Evolutionary conservation across 2,329 filamentous ascomycete species (phyloP), one percentile per base, ranked within the genome.

Genomic region (Pyrenochaeta sp.): DNA sequence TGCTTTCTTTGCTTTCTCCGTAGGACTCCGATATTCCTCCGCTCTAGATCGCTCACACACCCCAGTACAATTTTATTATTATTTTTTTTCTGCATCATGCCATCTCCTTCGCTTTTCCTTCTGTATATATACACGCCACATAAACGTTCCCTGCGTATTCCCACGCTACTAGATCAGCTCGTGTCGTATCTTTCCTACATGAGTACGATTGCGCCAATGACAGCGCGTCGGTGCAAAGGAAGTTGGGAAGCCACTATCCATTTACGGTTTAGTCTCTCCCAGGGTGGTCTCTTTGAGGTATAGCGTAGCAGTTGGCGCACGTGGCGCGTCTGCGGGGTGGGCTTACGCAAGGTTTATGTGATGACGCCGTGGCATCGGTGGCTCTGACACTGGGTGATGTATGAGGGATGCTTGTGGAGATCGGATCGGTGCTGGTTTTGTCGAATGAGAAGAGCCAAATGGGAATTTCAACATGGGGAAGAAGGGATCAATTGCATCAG

Each of bases 151-250:
- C 18, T 21, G n/a, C 37, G 6, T 40, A 4, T 40, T 15, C 21
- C 37, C 37, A 12, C 21, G 9, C 9, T 27, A 27, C 23, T 27
- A 9, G 9, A 27, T 27, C 23, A 27, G 23, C 23, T 27, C 9
- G 4, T 4, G 23, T 27, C 23, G 9, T 27, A 9, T 31, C 40
- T 9, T 29, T 14, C 40, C 40, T 31, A 14, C 30, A 4, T 27
- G 23, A 27, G 4, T 4, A 27, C 23, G 23, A 27, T 27, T 27
- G 9, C 23, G n/a, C 33, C 33, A 36, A 36, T 36, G 4, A 23
- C 7, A 21, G 37, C 17, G 18, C 21, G 39, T 53, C 51, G 51
- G 51, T 15, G 51, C 51, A 54, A 42, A 42, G 51, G 51, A 54
- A 46, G 29, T 46, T 37, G 7, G 31, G 44, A 37, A 37, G 31